Evolutionary conservation across 2,329 filamentous ascomycete genomes (phyloP).

Genomic region (Fusarium annulatum): DNA sequence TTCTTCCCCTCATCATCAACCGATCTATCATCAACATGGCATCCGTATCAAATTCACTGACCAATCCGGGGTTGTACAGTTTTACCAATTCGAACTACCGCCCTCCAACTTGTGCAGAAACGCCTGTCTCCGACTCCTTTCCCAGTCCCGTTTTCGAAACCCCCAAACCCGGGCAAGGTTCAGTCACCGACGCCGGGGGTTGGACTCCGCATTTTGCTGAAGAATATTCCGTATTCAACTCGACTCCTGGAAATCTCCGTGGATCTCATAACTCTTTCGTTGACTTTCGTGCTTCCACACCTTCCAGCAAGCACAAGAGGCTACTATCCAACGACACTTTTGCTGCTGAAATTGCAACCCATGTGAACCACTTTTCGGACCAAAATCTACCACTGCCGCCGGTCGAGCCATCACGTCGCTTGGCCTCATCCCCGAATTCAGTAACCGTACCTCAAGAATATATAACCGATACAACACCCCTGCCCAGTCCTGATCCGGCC

Average conservation of each 20-base stretch:
- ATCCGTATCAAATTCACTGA: constrained; percentile 50
- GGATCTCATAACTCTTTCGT: constrained; percentile 58
- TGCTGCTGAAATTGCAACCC: constrained; percentile 65
- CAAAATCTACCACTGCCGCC: constrained; percentile 66
- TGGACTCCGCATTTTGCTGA: constrained; percentile 73
- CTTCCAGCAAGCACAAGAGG: constrained; percentile 58
- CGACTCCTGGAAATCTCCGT: constrained; percentile 69
- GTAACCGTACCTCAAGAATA: constrained; percentile 49
- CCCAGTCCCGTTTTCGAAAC: constrained; percentile 68
- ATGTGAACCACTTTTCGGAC: constrained; percentile 71
- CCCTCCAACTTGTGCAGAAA: constrained; percentile 68
- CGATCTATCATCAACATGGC: constrained; percentile 19
- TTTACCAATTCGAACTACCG: constrained; percentile 73
- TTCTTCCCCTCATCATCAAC: constrained; percentile 14
- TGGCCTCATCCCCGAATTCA: constrained; percentile 68
- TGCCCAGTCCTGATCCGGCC: constrained; percentile 45
- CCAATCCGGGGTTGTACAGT: constrained; percentile 53
- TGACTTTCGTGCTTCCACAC: constrained; percentile 56
- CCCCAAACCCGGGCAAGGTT: constrained; percentile 60
- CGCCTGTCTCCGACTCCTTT: constrained; percentile 64
- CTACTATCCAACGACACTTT: constrained; percentile 63
- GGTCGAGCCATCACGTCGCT: constrained; percentile 67
- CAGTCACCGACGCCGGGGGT: constrained; percentile 61
- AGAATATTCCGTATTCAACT: constrained; percentile 73
- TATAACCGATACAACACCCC: constrained; percentile 44